Conservation (phyloP, 306 rosid species). For the Luffa aegyptiaca region DNA sequence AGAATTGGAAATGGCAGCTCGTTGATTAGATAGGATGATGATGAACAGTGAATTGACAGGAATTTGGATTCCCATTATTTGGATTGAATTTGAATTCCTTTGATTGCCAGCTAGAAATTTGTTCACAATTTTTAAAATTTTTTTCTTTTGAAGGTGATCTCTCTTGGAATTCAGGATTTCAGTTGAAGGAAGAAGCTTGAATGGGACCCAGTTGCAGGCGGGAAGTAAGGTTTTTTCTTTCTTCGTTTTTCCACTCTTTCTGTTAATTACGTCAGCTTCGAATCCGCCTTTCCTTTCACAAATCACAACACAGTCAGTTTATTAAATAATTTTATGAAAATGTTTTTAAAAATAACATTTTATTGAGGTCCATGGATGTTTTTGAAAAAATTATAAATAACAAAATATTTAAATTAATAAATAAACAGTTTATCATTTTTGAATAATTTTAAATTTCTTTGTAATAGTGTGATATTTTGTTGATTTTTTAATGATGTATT, state of each 20-base stretch:
- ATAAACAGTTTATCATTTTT: too few species aligned
- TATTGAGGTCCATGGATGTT: too few species aligned
- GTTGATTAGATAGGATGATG: not conserved
- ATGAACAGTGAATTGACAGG: not conserved
- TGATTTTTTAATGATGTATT: too few species aligned
- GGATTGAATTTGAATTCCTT: not conserved
- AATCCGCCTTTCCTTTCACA: not conserved
- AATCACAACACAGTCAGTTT: too few species aligned
- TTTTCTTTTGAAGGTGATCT: not conserved
- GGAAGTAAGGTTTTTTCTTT: not conserved
- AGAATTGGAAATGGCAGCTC: not conserved
- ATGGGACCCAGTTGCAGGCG: slow-evolving; percentile 6
- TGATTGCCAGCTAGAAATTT: not conserved
- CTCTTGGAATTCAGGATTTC: not conserved
- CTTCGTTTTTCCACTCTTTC: not conserved
- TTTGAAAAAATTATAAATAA: too few species aligned
- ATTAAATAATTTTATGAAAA: too few species aligned
- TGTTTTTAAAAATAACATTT: too few species aligned
- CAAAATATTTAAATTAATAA: too few species aligned
- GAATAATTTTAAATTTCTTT: too few species aligned
- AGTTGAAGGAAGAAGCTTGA: not conserved
- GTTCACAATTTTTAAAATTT: not conserved
- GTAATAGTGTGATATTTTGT: too few species aligned
- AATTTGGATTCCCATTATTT: not conserved
- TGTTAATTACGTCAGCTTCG: not conserved